Evolutionary conservation across 2,329 filamentous ascomycete species (phyloP).

Genomic region (Gremmenia infestans): DNA sequence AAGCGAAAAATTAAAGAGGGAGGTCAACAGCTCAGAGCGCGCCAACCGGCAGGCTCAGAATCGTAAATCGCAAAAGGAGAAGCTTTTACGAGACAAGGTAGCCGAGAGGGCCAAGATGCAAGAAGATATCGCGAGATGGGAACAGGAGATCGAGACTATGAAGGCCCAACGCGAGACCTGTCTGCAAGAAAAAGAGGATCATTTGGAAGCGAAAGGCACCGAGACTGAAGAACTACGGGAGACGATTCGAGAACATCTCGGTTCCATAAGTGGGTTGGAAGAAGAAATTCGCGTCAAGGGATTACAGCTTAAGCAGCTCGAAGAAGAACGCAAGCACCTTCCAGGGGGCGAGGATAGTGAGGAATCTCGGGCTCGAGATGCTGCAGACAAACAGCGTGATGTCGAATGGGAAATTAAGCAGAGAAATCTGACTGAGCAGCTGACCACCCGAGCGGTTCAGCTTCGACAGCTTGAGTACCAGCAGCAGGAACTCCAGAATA

Average conservation of each 20-base stretch:
- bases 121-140: slow-evolving; percentile 66
- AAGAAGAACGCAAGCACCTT: slow-evolving; percentile 62
- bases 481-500: slow-evolving; percentile 16
- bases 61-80: slow-evolving; percentile 73
- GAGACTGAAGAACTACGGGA: slow-evolving; percentile 48
- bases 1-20: slow-evolving; percentile 76
- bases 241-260: slow-evolving; percentile 56
- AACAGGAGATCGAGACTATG: slow-evolving; percentile 58
- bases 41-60: slow-evolving; percentile 77
- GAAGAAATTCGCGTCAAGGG: slow-evolving; percentile 68
- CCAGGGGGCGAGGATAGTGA: slow-evolving; percentile 58
- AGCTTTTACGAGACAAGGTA: slow-evolving; percentile 61
- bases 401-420: slow-evolving; percentile 29
- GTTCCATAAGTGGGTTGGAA: slow-evolving; percentile 53
- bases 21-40: slow-evolving; percentile 74
- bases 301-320: slow-evolving; percentile 66
- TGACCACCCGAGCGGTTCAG: slow-evolving; percentile 18
- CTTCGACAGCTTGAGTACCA: slow-evolving; percentile 25
- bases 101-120: slow-evolving; percentile 63
- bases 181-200: slow-evolving; percentile 46
- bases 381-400: slow-evolving; percentile 26
- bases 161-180: slow-evolving; percentile 50
- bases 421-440: slow-evolving; percentile 19
- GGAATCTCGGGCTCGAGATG: slow-evolving; percentile 26
- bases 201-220: slow-evolving; percentile 47